Percentiles rank a stretch among this genome's conserved stretches.
Conservation (phyloP, 1,284 basidiomycete species). For the Tilletia indica region DNA sequence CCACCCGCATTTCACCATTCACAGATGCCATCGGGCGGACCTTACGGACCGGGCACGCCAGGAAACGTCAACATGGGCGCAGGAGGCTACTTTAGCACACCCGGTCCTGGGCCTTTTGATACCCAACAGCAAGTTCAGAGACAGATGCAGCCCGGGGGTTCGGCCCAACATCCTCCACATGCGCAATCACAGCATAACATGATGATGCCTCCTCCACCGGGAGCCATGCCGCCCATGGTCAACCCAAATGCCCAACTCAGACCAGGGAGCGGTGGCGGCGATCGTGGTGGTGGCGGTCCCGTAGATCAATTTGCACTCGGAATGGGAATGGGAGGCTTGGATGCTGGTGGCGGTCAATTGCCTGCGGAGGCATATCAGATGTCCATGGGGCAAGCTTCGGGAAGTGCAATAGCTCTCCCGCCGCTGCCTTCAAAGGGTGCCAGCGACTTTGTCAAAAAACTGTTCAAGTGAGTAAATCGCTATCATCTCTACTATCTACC, state of each 20-base stretch:
- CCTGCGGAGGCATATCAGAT: too few relatives aligned
- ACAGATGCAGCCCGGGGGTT: too few relatives aligned
- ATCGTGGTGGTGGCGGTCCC: too few relatives aligned
- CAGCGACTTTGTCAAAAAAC: slow-evolving; percentile 87
- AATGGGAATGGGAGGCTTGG: too few relatives aligned
- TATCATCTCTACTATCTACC: not conserved
- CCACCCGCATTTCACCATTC: not conserved
- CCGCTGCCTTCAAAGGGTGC: slow-evolving; percentile 29
- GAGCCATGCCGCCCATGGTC: too few relatives aligned
- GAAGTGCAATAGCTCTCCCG: not conserved
- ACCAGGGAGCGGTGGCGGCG: too few relatives aligned
- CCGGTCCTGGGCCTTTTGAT: not conserved
- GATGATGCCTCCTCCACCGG: slow-evolving; percentile 16
- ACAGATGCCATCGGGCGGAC: not conserved
- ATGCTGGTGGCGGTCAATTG: too few relatives aligned
- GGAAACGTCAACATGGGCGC: slow-evolving; percentile 6
- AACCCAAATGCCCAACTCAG: too few relatives aligned
- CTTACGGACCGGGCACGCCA: not conserved
- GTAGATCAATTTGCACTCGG: too few relatives aligned
- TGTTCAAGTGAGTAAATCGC: slow-evolving; percentile 53
- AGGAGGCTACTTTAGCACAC: not conserved
- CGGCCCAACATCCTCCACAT: not conserved
- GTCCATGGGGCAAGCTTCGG: not conserved
- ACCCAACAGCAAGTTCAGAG: too few relatives aligned
- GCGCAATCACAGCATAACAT: slow-evolving; percentile 7